These are phyloP conservation scores for Persicaria maculosa DNA, from an alignment of 148 eudicot genomes.

Conservation along the genomic window DNA sequence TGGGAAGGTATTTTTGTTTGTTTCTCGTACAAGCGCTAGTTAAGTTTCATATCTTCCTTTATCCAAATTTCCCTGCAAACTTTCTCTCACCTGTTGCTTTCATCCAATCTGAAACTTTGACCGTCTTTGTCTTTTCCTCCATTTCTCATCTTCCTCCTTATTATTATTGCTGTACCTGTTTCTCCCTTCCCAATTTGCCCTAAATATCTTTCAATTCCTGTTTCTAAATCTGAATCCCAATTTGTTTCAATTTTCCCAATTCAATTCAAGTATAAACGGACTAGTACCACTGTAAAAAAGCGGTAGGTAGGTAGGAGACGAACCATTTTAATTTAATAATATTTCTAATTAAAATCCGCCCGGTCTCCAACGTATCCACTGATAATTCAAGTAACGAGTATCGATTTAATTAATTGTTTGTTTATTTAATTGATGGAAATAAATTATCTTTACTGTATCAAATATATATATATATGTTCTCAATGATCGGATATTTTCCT, in stretches of 20 bases:
- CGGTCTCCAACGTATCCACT: conserved; percentile 8
- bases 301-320: conserved; percentile 3
- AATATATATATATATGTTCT: no score
- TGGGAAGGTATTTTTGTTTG: not conserved
- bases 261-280: no score
- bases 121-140: conserved; percentile 33
- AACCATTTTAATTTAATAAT: no score
- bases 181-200: not conserved
- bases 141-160: not conserved
- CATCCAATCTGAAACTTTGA: conserved; percentile 58
- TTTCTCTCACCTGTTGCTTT: conserved; percentile 63
- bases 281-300: no score
- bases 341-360: not conserved
- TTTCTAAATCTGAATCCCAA: no score
- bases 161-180: not conserved
- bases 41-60: not conserved
- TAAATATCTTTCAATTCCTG: no score
- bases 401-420: not conserved
- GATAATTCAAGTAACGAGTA: conserved; percentile 8
- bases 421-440: not conserved
- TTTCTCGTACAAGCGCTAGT: not conserved
- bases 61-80: conserved; percentile 7
- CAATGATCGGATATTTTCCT: not conserved
- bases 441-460: no score
- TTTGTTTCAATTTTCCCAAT: no score